A percentile compares a stretch with the other conserved stretches of the same genome.
These are phyloP conservation scores for Dispira parvispora DNA, from an alignment of 192 early-diverging fungal genomes.

Conservation along the genomic window DNA sequence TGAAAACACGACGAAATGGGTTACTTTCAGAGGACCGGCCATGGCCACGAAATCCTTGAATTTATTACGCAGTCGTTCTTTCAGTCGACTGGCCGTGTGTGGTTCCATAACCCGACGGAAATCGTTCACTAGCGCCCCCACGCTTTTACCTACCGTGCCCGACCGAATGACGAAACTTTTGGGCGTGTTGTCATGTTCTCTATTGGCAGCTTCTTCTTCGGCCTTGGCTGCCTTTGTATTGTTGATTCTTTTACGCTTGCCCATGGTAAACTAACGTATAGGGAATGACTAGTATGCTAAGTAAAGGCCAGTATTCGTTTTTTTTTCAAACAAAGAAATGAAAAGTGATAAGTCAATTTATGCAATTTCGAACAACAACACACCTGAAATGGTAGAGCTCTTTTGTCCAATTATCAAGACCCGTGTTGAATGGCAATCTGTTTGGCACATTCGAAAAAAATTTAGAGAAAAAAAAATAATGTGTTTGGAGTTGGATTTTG, in stretches of 20 bases:
- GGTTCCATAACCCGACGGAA: constrained; percentile 84
- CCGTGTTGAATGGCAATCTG: too few relatives aligned
- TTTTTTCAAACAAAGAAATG: too few relatives aligned
- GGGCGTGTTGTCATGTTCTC: constrained; percentile 32
- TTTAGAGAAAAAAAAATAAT: too few relatives aligned
- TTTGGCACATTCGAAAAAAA: too few relatives aligned
- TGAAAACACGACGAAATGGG: constrained; percentile 81
- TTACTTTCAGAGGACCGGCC: constrained; percentile 66
- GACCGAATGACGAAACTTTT: constrained; percentile 87
- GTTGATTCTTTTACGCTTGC: background rate
- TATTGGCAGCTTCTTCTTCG: constrained; percentile 29
- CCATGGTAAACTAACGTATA: background rate
- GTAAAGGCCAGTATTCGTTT: too few relatives aligned
- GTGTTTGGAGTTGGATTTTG: too few relatives aligned
- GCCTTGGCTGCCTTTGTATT: constrained; percentile 26
- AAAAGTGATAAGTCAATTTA: too few relatives aligned
- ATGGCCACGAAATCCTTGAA: constrained; percentile 85
- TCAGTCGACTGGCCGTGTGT: constrained; percentile 76
- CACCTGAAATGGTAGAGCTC: too few relatives aligned
- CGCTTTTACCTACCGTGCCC: constrained; percentile 61
- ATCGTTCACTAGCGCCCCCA: constrained; percentile 64
- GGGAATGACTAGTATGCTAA: too few relatives aligned
- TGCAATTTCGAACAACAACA: too few relatives aligned
- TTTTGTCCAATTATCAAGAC: too few relatives aligned
- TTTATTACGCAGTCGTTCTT: constrained; percentile 77